Conservation (phyloP, 1,284 basidiomycete species). For the Pseudozyma flocculosa region DNA sequence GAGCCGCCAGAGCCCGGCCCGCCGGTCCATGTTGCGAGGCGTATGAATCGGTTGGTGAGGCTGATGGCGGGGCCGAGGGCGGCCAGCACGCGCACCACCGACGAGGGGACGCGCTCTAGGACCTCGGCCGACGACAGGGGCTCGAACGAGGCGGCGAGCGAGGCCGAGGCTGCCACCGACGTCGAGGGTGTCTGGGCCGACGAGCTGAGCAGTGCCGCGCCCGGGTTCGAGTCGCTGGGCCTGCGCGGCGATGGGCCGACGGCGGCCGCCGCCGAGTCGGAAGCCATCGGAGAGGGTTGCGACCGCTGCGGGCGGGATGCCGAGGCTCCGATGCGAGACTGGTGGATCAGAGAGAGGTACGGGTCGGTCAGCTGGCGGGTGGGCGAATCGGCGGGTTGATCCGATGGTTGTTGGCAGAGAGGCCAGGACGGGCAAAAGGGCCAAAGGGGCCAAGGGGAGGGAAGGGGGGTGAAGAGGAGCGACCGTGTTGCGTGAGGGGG, state of each 20-base stretch:
- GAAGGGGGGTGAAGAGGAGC: too few species aligned
- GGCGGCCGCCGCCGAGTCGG: too few species aligned
- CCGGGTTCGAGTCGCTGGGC: neutral
- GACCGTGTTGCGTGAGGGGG: too few species aligned
- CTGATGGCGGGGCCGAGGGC: constrained; percentile 40
- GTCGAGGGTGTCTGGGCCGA: neutral
- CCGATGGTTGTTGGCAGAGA: too few species aligned
- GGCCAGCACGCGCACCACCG: constrained; percentile 34
- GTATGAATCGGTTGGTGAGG: constrained; percentile 34
- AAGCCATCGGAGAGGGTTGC: neutral
- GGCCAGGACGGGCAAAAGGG: too few species aligned
- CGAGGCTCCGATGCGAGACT: neutral
- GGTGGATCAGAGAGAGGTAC: neutral
- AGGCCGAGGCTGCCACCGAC: neutral
- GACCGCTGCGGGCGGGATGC: neutral
- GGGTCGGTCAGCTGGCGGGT: neutral
- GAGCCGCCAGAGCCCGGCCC: constrained; percentile 31
- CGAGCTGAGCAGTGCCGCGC: neutral
- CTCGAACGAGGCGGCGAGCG: constrained; percentile 27
- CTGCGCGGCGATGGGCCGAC: too few species aligned
- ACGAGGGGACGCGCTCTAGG: constrained; percentile 40
- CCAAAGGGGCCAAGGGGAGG: too few species aligned
- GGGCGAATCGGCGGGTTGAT: too few species aligned
- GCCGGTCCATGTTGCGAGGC: constrained; percentile 52
- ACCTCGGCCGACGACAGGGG: constrained; percentile 33